These are phyloP conservation scores for Colletotrichum limetticola DNA, from an alignment of 2,329 filamentous ascomycete genomes.

Conservation along the genomic window DNA sequence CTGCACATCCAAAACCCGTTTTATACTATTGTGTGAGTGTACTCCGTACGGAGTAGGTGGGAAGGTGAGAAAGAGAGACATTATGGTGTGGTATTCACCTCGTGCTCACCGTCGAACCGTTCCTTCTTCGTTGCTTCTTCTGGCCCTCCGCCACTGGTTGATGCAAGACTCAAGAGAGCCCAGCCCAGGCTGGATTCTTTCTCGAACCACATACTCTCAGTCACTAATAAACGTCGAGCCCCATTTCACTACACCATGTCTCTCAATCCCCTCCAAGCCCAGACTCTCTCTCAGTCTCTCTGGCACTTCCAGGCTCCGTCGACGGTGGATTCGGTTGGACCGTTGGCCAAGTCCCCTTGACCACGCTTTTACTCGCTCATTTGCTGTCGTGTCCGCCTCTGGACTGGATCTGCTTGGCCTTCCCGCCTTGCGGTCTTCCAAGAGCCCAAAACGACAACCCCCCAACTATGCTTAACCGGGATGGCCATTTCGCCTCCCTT, in stretches of 20 bases:
- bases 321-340: conserved; percentile 29
- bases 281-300: not conserved
- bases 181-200: not conserved
- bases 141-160: conserved; percentile 1
- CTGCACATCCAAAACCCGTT: not conserved
- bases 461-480: conserved; percentile 22
- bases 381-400: not conserved
- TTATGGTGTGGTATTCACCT: not conserved
- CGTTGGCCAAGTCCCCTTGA: too few relatives aligned
- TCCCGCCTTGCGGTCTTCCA: not conserved
- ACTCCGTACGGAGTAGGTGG: too few relatives aligned
- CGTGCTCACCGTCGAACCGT: not conserved
- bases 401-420: conserved; percentile 22
- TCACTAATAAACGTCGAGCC: not conserved
- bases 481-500: conserved; percentile 32
- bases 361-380: not conserved
- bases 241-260: not conserved
- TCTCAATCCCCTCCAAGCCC: conserved; percentile 15
- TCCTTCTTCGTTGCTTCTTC: conserved; percentile 20
- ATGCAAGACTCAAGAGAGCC: not conserved
- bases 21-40: not conserved
- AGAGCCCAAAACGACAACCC: not conserved
- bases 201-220: conserved; percentile 1
- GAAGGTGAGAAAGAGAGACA: too few relatives aligned
- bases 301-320: conserved; percentile 19